Percentiles rank a stretch among this genome's conserved stretches.
Evolutionary conservation across 2,329 filamentous ascomycete species (phyloP).

Genomic region (Alternaria viburni): DNA sequence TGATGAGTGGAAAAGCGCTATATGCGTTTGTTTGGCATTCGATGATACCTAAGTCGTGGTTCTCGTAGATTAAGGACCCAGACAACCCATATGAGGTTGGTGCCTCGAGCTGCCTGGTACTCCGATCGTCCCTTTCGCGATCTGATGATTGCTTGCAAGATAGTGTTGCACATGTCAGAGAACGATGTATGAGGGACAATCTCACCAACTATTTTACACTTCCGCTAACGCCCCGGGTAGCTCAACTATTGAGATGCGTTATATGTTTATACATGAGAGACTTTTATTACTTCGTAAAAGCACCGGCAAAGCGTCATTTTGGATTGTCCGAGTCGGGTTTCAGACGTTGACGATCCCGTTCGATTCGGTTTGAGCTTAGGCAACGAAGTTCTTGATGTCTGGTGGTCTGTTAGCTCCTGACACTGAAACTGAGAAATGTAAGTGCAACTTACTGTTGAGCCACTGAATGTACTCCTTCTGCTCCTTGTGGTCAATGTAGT

Average conservation of each 20-base stretch:
- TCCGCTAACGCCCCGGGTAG: constrained; percentile 17
- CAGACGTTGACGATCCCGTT: neutral
- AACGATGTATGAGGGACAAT: neutral
- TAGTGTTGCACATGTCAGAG: neutral
- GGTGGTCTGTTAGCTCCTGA: constrained; percentile 24
- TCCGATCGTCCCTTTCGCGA: neutral
- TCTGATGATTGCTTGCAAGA: neutral
- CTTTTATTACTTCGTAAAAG: neutral
- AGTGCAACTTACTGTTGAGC: constrained; percentile 65
- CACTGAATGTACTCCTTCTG: constrained; percentile 94
- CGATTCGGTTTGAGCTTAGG: constrained; percentile 48
- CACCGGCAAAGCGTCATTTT: constrained; percentile 4
- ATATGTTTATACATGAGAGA: constrained; percentile 26
- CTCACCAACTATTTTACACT: constrained; percentile 36
- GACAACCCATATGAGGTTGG: neutral
- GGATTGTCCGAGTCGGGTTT: neutral
- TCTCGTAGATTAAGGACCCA: neutral
- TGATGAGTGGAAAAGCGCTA: constrained; percentile 31
- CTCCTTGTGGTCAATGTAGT: constrained; percentile 98
- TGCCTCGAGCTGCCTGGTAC: neutral
- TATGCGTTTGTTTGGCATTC: constrained; percentile 17
- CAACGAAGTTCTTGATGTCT: constrained; percentile 85
- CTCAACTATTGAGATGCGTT: constrained; percentile 17
- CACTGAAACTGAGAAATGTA: neutral
- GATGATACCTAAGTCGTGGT: constrained; percentile 16